A percentile compares a stretch with the other conserved stretches of the same genome.
phyloP scores from a whole-genome alignment of 768 basidiomycete genomes.

The Mycena vulgaris region DNA sequence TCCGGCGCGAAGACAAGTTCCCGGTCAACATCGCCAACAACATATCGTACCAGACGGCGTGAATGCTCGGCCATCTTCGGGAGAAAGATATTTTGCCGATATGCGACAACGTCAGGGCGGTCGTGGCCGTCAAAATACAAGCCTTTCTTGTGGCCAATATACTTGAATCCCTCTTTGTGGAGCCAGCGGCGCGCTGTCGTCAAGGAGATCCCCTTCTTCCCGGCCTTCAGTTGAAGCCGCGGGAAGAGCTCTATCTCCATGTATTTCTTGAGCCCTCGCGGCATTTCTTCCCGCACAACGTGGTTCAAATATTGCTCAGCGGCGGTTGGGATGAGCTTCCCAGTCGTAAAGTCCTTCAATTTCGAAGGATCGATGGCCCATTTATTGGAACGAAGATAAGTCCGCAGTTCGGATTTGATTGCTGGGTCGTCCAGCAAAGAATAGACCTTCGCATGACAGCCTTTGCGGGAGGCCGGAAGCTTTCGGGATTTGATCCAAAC shows the following conservation, averaged over 20 bases:
- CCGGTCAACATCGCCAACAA: slow-evolving; percentile 24
- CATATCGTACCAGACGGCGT: slow-evolving; percentile 6
- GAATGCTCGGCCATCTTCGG: slow-evolving; percentile 21
- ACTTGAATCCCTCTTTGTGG: slow-evolving; percentile 11
- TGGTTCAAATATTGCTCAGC: slow-evolving; percentile 34
- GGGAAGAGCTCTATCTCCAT: slow-evolving; percentile 37
- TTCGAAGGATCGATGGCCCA: slow-evolving; percentile 41
- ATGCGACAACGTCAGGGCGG: neutral
- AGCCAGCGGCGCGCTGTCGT: slow-evolving; percentile 29
- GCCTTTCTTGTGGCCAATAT: slow-evolving; percentile 17
- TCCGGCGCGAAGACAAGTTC: neutral
- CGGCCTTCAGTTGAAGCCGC: slow-evolving; percentile 17
- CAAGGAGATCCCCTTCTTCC: slow-evolving; percentile 40
- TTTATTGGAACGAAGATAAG: slow-evolving; percentile 41
- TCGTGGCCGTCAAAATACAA: slow-evolving; percentile 42
- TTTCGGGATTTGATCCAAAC: slow-evolving; percentile 23
- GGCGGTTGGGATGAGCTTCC: slow-evolving; percentile 29
- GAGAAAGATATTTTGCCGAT: slow-evolving; percentile 28
- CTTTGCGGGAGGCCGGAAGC: slow-evolving; percentile 31
- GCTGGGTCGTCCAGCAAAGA: slow-evolving; percentile 36
- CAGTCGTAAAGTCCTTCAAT: slow-evolving; percentile 28
- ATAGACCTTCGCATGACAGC: slow-evolving; percentile 33
- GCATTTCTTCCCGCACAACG: slow-evolving; percentile 38
- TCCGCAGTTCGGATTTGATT: slow-evolving; percentile 28
- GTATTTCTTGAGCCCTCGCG: slow-evolving; percentile 39